Evolutionary conservation across 805 yeast genomes (phyloP).

Genomic region (Sporopachydermia lactativora): DNA sequence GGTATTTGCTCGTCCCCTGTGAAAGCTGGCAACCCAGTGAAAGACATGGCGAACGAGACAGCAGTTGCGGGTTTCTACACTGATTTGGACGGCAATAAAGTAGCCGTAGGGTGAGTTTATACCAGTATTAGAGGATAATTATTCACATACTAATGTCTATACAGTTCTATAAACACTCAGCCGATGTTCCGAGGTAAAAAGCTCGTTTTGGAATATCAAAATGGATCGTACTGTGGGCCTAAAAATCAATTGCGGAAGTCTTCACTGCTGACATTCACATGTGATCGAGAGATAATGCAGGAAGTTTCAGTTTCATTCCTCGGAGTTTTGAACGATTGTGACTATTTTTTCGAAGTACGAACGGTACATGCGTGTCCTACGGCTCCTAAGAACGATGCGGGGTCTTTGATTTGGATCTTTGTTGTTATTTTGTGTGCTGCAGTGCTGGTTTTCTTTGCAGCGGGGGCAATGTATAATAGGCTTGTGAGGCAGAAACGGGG

Average conservation of each 20-base stretch:
- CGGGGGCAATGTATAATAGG: constrained; percentile 22
- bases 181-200: constrained; percentile 65
- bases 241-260: constrained; percentile 43
- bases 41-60: constrained; percentile 17
- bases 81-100: constrained; percentile 27
- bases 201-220: constrained; percentile 50
- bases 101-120: constrained; percentile 36
- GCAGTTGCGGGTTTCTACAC: constrained; percentile 45
- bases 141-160: neutral
- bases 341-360: constrained; percentile 71
- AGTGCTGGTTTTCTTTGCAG: constrained; percentile 25
- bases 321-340: constrained; percentile 64
- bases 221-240: constrained; percentile 46
- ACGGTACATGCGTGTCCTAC: constrained; percentile 83
- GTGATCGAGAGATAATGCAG: constrained; percentile 60
- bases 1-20: constrained; percentile 56
- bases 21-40: constrained; percentile 19
- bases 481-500: constrained; percentile 2
- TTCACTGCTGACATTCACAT: constrained; percentile 54
- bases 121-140: neutral
- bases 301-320: constrained; percentile 56
- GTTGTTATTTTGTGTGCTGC: constrained; percentile 32
- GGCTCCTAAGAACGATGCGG: constrained; percentile 47
- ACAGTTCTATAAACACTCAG: constrained; percentile 22
- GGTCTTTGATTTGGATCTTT: constrained; percentile 54